Conservation (phyloP, 805 yeast species). For the Lipomyces oligophaga region DNA sequence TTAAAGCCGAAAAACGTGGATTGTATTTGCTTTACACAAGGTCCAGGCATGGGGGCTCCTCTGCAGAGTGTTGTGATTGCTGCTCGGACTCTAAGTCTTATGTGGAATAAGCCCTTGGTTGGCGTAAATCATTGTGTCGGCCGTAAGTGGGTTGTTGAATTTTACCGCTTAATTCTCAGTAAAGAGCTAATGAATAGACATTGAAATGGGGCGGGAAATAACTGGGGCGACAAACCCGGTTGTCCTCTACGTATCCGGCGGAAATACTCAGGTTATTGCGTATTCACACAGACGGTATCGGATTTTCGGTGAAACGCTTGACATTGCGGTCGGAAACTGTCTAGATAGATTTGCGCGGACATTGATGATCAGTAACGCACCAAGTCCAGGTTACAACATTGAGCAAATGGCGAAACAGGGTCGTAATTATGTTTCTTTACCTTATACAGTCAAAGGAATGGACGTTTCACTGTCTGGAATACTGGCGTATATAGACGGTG, state of each 20-base stretch:
- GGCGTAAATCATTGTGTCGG: slow-evolving; percentile 98
- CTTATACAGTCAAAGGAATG: slow-evolving; percentile 98
- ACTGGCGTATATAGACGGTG: slow-evolving; percentile 72
- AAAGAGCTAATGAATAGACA: slow-evolving; percentile 43
- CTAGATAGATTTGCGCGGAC: slow-evolving; percentile 93
- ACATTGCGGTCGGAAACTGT: slow-evolving; percentile 97
- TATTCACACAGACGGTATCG: slow-evolving; percentile 90
- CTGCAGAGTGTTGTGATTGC: slow-evolving; percentile 87
- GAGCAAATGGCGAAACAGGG: slow-evolving; percentile 85
- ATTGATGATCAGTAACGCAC: slow-evolving; percentile 80
- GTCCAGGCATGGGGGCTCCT: slow-evolving; percentile 99
- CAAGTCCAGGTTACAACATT: slow-evolving; percentile 96
- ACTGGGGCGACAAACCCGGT: slow-evolving; percentile 98
- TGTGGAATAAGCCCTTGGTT: slow-evolving; percentile 80
- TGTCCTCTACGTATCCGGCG: slow-evolving; percentile 95
- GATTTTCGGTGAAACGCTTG: slow-evolving; percentile 98
- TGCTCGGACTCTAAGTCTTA: slow-evolving; percentile 75
- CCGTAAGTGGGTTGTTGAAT: slow-evolving; percentile 38
- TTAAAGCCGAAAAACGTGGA: slow-evolving; percentile 41
- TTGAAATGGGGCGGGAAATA: slow-evolving; percentile 98
- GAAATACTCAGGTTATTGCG: slow-evolving; percentile 97
- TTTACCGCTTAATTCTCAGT: not conserved
- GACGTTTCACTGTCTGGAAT: slow-evolving; percentile 96
- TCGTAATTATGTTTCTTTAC: slow-evolving; percentile 60
- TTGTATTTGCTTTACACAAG: slow-evolving; percentile 87